phyloP scores from a whole-genome alignment of 2,329 filamentous ascomycete species.

The Sporothrix curviconia region DNA sequence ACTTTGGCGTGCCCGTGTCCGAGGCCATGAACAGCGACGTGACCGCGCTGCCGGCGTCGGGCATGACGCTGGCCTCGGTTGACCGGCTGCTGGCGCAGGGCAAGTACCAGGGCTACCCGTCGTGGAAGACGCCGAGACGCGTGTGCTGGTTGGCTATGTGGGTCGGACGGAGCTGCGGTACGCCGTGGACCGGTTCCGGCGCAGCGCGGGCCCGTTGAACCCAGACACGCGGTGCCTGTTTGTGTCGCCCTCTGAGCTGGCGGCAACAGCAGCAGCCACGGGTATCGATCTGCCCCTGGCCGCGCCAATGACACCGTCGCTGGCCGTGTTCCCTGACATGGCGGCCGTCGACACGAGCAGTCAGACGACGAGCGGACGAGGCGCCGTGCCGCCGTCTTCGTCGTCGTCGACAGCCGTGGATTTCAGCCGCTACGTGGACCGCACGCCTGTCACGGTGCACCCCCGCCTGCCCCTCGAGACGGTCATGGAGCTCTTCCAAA shows the following conservation, averaged over 20 bases:
- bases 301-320: slow-evolving; percentile 36
- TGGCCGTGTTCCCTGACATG: slow-evolving; percentile 26
- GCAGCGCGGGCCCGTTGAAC: slow-evolving; percentile 55
- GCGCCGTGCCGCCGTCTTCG: background rate
- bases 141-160: slow-evolving; percentile 80
- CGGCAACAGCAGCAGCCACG: slow-evolving; percentile 26
- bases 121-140: slow-evolving; percentile 65
- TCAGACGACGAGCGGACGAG: slow-evolving; percentile 23
- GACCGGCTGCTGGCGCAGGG: slow-evolving; percentile 71
- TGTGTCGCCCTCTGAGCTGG: slow-evolving; percentile 36
- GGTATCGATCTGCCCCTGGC: slow-evolving; percentile 22
- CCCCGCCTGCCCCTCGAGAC: slow-evolving; percentile 89
- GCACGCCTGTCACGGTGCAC: slow-evolving; percentile 84
- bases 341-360: background rate
- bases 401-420: slow-evolving; percentile 50
- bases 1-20: slow-evolving; percentile 89
- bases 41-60: slow-evolving; percentile 65
- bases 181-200: slow-evolving; percentile 73
- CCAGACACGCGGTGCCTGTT: slow-evolving; percentile 70
- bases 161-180: slow-evolving; percentile 88
- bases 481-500: slow-evolving; percentile 97
- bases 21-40: slow-evolving; percentile 78
- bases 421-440: slow-evolving; percentile 81
- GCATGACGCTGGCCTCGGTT: slow-evolving; percentile 67
- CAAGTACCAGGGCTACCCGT: slow-evolving; percentile 87